These are phyloP conservation scores for Elongisporangium senticosum DNA, from an alignment of 352 stramenopile genomes.

Conservation along the genomic window DNA sequence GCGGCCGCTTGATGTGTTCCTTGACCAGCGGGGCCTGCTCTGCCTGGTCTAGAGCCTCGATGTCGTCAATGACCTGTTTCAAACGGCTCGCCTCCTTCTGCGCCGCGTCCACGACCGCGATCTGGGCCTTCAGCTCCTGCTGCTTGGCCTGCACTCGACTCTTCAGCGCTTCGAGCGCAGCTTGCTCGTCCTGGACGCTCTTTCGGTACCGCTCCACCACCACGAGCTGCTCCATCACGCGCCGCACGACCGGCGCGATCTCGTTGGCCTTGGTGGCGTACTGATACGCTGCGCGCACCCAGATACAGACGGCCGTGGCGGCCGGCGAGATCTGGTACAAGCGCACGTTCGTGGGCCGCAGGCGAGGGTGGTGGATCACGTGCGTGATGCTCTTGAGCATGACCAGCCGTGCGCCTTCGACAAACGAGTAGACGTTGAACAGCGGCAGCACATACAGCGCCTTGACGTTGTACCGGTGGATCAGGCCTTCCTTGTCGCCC, in stretches of 20 bases:
- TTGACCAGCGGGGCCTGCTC: constrained; percentile 57
- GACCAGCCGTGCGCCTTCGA: constrained; percentile 46
- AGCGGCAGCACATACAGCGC: constrained; percentile 73
- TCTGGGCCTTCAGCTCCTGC: constrained; percentile 10
- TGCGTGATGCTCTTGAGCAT: constrained; percentile 59
- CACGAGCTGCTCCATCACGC: constrained; percentile 45
- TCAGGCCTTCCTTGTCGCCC: constrained; percentile 74
- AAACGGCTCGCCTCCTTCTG: constrained; percentile 8
- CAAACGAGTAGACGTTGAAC: constrained; percentile 80
- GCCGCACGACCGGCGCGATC: constrained; percentile 56
- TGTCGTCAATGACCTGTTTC: constrained; percentile 47
- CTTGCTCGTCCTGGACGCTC: constrained; percentile 20
- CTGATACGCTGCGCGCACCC: constrained; percentile 67
- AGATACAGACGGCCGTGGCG: constrained; percentile 50
- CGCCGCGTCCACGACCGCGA: background rate
- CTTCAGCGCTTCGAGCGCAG: constrained; percentile 16
- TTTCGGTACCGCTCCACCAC: constrained; percentile 46
- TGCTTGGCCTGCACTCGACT: constrained; percentile 10
- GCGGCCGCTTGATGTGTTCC: constrained; percentile 44
- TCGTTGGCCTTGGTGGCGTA: constrained; percentile 65
- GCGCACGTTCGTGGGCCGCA: constrained; percentile 59
- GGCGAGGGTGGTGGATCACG: constrained; percentile 66
- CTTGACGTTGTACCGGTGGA: constrained; percentile 75
- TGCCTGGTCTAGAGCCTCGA: constrained; percentile 53
- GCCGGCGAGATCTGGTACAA: constrained; percentile 59